These are phyloP conservation scores for Ophiosphaerella korrae DNA, from an alignment of 2,329 filamentous ascomycete genomes.

Conservation along the genomic window DNA sequence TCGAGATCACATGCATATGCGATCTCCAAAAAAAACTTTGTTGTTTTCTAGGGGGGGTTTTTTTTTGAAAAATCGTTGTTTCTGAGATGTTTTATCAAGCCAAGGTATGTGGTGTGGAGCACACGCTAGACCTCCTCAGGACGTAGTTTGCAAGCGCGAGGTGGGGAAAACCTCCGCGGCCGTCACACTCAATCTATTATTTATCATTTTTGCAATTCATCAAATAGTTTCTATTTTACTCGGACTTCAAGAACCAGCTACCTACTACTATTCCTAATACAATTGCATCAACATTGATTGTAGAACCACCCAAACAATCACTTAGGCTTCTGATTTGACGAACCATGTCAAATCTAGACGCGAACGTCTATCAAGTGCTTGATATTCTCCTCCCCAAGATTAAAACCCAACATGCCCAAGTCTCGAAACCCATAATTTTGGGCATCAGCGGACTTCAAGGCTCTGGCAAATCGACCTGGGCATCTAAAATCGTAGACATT, in stretches of 20 bases:
- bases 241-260: not conserved
- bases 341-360: slow-evolving; percentile 32
- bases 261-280: too few species aligned
- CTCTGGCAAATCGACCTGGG: slow-evolving; percentile 89
- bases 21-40: too few species aligned
- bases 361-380: slow-evolving; percentile 36
- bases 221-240: too few species aligned
- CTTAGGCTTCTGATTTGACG: not conserved
- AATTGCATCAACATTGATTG: too few species aligned
- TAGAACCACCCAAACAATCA: not conserved
- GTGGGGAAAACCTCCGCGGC: not conserved
- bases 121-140: not conserved
- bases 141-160: not conserved
- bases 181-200: not conserved
- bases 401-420: slow-evolving; percentile 17
- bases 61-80: too few species aligned
- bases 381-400: slow-evolving; percentile 37
- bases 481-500: slow-evolving; percentile 47
- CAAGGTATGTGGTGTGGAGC: too few species aligned
- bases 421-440: slow-evolving; percentile 73
- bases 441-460: slow-evolving; percentile 92
- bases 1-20: too few species aligned
- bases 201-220: too few species aligned
- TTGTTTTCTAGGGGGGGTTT: too few species aligned
- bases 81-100: too few species aligned